Evolutionary conservation across 106 monocot species (phyloP).

Genomic region (Dioscorea zingiberensis): DNA sequence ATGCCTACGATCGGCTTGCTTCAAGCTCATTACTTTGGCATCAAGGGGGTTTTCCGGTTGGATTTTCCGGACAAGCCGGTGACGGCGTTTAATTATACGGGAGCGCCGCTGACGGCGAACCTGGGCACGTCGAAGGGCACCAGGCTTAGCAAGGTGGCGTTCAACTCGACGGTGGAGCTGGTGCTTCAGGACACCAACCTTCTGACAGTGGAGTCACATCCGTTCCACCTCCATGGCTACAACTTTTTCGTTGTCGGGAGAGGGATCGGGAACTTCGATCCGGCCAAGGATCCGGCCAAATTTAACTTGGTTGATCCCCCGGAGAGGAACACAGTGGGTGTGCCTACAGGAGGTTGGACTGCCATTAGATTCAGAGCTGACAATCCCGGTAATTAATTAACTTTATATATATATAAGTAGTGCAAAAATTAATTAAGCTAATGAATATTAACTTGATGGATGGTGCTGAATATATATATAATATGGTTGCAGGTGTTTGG

Average conservation of each 20-base stretch:
- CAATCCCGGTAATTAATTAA: slow-evolving; percentile 20
- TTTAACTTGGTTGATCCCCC: slow-evolving; percentile 41
- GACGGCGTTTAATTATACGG: slow-evolving; percentile 29
- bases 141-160: slow-evolving; percentile 23
- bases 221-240: slow-evolving; percentile 27
- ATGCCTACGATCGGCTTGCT: slow-evolving; percentile 15
- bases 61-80: slow-evolving; percentile 31
- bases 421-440: too few species aligned
- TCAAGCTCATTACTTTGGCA: slow-evolving; percentile 24
- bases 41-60: slow-evolving; percentile 16
- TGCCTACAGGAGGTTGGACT: slow-evolving; percentile 37
- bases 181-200: slow-evolving; percentile 36
- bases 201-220: slow-evolving; percentile 20
- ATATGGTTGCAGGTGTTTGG: slow-evolving; percentile 49
- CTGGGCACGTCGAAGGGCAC: slow-evolving; percentile 24
- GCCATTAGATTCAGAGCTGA: slow-evolving; percentile 26
- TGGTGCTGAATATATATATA: too few species aligned
- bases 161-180: slow-evolving; percentile 26
- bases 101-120: slow-evolving; percentile 19
- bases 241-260: slow-evolving; percentile 28
- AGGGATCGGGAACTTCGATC: slow-evolving; percentile 31
- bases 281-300: slow-evolving; percentile 22
- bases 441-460: too few species aligned
- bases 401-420: too few species aligned
- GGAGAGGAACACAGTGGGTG: slow-evolving; percentile 34